phyloP scores from a whole-genome alignment of 2,329 filamentous ascomycete species.

The Pleurostoma richardsiae region DNA sequence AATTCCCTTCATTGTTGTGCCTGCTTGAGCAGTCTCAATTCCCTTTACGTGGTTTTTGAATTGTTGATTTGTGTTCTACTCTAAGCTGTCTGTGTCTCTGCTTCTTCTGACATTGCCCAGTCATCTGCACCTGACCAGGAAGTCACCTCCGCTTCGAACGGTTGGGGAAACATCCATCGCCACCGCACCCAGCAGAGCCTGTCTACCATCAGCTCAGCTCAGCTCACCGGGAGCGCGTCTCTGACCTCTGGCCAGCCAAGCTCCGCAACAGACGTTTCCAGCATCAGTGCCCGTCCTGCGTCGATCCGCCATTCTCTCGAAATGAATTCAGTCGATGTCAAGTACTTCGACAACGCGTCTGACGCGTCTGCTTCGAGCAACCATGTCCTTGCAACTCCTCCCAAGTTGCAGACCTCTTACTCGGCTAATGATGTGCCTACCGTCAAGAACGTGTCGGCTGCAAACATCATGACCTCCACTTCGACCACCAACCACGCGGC shows the following conservation, averaged over 20 bases:
- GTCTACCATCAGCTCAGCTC: constrained; percentile 36
- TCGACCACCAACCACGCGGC: constrained; percentile 56
- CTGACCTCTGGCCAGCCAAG: constrained; percentile 28
- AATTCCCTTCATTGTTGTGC: background rate
- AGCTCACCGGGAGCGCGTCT: constrained; percentile 29
- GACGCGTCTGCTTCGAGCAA: constrained; percentile 38
- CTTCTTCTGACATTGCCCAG: constrained; percentile 73
- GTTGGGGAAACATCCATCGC: constrained; percentile 61
- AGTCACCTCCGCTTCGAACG: constrained; percentile 29
- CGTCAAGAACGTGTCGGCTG: constrained; percentile 62
- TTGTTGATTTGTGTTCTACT: constrained; percentile 13
- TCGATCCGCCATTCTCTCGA: constrained; percentile 56
- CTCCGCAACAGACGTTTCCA: constrained; percentile 35
- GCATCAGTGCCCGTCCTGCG: constrained; percentile 40
- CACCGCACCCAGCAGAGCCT: constrained; percentile 63
- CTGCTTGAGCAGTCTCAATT: background rate
- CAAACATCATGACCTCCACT: constrained; percentile 31
- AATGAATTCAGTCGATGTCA: constrained; percentile 34
- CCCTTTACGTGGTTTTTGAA: background rate
- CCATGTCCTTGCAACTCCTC: constrained; percentile 55
- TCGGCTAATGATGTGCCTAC: constrained; percentile 88
- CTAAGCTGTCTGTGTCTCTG: constrained; percentile 74
- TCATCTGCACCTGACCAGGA: constrained; percentile 54
- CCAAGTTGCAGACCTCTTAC: constrained; percentile 81
- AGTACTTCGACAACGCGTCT: constrained; percentile 40